Evolutionary conservation across 257 asterid species (phyloP), one percentile per base, ranked within the genome.

Genomic region (Primulina tabacum): DNA sequence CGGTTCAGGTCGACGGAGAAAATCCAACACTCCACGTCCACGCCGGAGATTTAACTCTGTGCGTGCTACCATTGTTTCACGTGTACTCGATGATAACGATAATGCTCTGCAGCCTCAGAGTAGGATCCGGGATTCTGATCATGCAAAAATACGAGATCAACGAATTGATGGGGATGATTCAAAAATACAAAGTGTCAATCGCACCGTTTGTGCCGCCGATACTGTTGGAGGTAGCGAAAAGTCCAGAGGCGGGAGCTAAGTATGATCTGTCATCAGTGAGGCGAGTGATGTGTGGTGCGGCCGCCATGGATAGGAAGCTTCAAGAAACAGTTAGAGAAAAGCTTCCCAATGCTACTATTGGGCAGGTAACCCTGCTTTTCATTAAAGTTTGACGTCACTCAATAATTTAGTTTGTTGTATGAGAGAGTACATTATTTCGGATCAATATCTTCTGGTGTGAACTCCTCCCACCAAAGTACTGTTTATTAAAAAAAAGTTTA

Each of bases 141-240:
- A 64, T 84, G 84, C 79, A 76, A 4, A 86, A 81, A n/a, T 86
- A 69, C 62, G 89, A 84, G 67, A 75, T 80, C 52, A 66, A 66
- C 60, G 70, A 59, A 9, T 38, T 84, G 2, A 60, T 86, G 82
- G 79, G 71, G 10, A 33, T 80, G 21, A 70, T 84, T 0, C 58
- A 77, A 78, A 82, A 37, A 18, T 75, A 78, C 73, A 80, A 75
- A 30, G 89, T 84, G 65, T 84, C 92, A 7, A 75, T 86, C 0
- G 75, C 83, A 8, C 87, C 89, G 2, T 67, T 86, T 17, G 92
- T 86, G 58, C 92, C 92, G 60, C 92, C 92, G 38, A 80, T 86
- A 18, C 70, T 86, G 74, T 33, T 86, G 73, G 86, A 83, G 50
- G 68, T 86, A 4, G 81, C 80, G 17, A 82, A 80, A 73, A 81